These are phyloP conservation scores for Hanseniaspora guilliermondii DNA, from an alignment of 805 yeast species.

Conservation along the genomic window DNA sequence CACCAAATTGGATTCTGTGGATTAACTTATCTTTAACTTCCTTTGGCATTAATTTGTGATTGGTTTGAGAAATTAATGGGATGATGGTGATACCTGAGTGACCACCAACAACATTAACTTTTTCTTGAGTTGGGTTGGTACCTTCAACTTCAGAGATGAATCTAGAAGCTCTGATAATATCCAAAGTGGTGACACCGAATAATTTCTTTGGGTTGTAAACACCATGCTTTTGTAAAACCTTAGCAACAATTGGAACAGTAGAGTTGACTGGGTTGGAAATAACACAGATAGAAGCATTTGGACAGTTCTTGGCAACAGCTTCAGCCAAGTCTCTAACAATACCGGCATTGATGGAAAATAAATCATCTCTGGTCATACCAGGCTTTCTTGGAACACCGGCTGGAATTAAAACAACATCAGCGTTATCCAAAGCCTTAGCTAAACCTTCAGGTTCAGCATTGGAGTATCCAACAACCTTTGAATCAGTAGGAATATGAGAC, in stretches of 20 bases:
- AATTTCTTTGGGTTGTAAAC: constrained; percentile 83
- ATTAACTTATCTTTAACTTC: constrained; percentile 57
- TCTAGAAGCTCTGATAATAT: constrained; percentile 78
- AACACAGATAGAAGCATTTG: constrained; percentile 69
- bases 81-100: constrained; percentile 95
- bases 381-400: constrained; percentile 99
- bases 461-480: constrained; percentile 74
- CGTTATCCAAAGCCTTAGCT: constrained; percentile 54
- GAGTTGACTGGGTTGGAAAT: constrained; percentile 96
- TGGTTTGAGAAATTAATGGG: constrained; percentile 78
- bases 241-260: constrained; percentile 92
- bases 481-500: constrained; percentile 86
- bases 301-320: constrained; percentile 69
- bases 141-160: constrained; percentile 44
- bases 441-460: constrained; percentile 66
- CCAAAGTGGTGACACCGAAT: constrained; percentile 94
- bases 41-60: constrained; percentile 51
- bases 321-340: constrained; percentile 87
- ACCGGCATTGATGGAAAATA: constrained; percentile 91
- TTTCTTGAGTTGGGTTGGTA: constrained; percentile 65
- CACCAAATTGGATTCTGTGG: constrained; percentile 89
- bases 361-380: constrained; percentile 96
- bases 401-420: constrained; percentile 78
- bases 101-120: constrained; percentile 86
- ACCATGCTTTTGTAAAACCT: constrained; percentile 73